Conservation (phyloP, 805 yeast species). For the Dipodascus geniculatus region DNA sequence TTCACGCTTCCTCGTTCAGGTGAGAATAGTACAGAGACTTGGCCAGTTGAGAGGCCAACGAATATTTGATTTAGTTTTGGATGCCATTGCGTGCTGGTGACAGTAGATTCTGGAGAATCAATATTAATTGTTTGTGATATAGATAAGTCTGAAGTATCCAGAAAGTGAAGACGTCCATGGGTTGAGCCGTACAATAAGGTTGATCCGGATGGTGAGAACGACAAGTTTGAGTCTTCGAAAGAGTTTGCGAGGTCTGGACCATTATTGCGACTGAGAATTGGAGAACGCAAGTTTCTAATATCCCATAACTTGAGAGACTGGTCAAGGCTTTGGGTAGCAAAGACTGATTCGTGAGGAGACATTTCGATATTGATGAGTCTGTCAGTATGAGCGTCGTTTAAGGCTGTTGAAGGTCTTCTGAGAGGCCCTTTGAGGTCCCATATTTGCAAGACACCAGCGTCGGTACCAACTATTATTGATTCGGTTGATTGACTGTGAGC, state of each 20-base stretch:
- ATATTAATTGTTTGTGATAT: constrained; percentile 13
- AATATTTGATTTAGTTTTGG: constrained; percentile 21
- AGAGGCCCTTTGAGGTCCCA: constrained; percentile 21
- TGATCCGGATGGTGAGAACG: constrained; percentile 19
- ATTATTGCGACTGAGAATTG: constrained; percentile 8
- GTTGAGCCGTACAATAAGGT: constrained; percentile 19
- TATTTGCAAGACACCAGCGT: constrained; percentile 16
- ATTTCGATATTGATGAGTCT: not conserved
- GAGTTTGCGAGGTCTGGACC: constrained; percentile 9
- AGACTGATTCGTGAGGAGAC: constrained; percentile 8
- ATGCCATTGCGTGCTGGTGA: constrained; percentile 19
- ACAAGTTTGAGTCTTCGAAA: constrained; percentile 13
- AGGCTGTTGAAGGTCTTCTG: constrained; percentile 15
- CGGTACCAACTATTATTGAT: constrained; percentile 12
- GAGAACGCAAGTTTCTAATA: constrained; percentile 15
- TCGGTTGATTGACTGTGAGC: constrained; percentile 10
- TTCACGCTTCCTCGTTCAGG: constrained; percentile 16
- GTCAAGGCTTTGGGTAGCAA: constrained; percentile 17
- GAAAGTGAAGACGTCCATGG: constrained; percentile 14
- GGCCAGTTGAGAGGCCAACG: constrained; percentile 21
- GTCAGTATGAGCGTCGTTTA: constrained; percentile 10
- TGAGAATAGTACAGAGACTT: constrained; percentile 19
- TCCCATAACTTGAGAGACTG: constrained; percentile 24
- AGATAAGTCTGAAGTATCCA: constrained; percentile 22
- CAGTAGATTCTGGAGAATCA: constrained; percentile 3